Evolutionary conservation across 208 protist genomes (phyloP), one percentile per base, ranked within the genome.

Genomic region (Acanthamoeba polyphaga): DNA sequence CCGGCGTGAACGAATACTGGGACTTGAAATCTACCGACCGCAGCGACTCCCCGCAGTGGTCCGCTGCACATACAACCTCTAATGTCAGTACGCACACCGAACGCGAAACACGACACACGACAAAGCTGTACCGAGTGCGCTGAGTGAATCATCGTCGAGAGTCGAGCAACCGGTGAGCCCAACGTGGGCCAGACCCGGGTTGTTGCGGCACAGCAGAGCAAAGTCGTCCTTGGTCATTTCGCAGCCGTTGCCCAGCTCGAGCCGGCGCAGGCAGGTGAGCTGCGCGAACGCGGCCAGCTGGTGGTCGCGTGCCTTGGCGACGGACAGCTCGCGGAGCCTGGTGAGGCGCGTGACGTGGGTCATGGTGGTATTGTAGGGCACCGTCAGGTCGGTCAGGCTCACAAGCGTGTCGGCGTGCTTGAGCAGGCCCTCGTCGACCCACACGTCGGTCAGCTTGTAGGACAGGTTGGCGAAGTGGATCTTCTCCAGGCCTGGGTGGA

Each of bases 351-450:
- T 22, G 15, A 27, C 38, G 43, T 85, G 13, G 9, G 78, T 43
- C 46, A 85, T 43, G 22, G 78, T 60, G 15, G 78, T 34, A 49
- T 85, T 85, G 78, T 60, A 85, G 49, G 78, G 78, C 34, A 85
- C 22, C 6, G 46, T 58, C 17, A 85, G 13, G 27, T 58, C 34
- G 24, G 78, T 85, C 19, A 85, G 78, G 27, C 46, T 60, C 46
- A 85, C 49, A 3, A 85, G 78, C 78, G 78, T 43, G 34, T n/a
- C 49, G 78, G 78, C 78, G 46, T 85, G 78, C 24, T n/a, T 7
- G 22, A n/a, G 15, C 22, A 85, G 38, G 78, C 78, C 78, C 46
- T 85, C 49, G 78, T 85, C 78, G 78, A 85, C 22, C 78, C 78
- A 85, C 49, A 13, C 46, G 46, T 85, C 78, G 49, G 46, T 60